phyloP scores from a whole-genome alignment of 257 asterid species.

The Capsicum baccatum region DNA sequence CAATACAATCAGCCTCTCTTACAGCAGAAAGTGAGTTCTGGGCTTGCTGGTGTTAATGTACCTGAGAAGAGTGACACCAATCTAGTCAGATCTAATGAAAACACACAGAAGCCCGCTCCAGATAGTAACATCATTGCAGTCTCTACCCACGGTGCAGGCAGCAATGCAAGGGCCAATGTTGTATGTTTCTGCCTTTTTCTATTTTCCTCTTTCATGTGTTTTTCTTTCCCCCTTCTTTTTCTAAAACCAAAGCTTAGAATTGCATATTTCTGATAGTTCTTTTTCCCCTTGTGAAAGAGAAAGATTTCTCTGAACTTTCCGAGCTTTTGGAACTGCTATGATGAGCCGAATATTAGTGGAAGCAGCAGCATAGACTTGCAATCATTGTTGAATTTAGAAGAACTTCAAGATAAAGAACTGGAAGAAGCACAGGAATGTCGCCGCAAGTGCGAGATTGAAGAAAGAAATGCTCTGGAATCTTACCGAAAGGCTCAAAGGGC shows the following conservation, averaged over 20 bases:
- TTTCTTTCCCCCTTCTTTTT: not conserved
- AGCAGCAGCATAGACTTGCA: conserved; percentile 35
- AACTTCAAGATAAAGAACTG: conserved; percentile 53
- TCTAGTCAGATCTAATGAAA: conserved; percentile 33
- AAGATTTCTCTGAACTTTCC: conserved; percentile 33
- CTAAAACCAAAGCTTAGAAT: not conserved
- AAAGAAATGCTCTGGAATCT: conserved; percentile 50
- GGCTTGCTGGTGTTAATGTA: conserved; percentile 31
- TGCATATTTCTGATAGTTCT: conserved; percentile 23
- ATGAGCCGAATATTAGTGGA: conserved; percentile 36
- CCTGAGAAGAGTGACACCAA: conserved; percentile 20
- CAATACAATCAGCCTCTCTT: conserved; percentile 11
- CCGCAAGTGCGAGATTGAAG: conserved; percentile 54
- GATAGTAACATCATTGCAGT: conserved; percentile 32
- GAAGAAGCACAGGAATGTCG: conserved; percentile 59
- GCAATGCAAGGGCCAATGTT: conserved; percentile 31
- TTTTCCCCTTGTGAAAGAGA: conserved; percentile 29
- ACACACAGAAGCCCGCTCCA: conserved; percentile 24
- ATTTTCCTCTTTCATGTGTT: conserved; percentile 20
- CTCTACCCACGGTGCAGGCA: conserved; percentile 10
- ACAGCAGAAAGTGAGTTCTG: conserved; percentile 26
- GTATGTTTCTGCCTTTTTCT: conserved; percentile 14
- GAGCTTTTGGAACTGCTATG: conserved; percentile 36
- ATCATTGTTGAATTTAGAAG: conserved; percentile 51
- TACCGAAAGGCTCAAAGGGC: conserved; percentile 57